Evolutionary conservation across 2,329 filamentous ascomycete species (phyloP).

Genomic region (Ophiostoma quercus): DNA sequence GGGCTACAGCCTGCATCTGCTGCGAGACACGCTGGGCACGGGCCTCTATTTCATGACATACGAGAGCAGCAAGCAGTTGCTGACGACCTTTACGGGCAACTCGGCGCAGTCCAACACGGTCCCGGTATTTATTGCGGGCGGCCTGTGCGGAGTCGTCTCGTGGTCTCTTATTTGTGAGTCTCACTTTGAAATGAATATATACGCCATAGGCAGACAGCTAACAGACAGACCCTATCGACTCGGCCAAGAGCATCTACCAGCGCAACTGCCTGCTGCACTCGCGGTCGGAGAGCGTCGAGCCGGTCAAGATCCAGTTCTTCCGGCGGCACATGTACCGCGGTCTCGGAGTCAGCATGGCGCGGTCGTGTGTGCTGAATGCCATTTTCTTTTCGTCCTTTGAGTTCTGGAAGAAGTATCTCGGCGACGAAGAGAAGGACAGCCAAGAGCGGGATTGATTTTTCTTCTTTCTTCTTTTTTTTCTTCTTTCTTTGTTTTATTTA

Average conservation of each 20-base stretch:
- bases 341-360: constrained; percentile 74
- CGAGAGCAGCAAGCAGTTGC: constrained; percentile 76
- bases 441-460: background rate
- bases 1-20: constrained; percentile 70
- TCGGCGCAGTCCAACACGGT: constrained; percentile 71
- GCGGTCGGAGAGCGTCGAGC: constrained; percentile 57
- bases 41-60: constrained; percentile 86
- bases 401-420: constrained; percentile 61
- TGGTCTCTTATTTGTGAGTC: constrained; percentile 68
- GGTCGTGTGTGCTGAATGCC: constrained; percentile 77
- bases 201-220: no score
- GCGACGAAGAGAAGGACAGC: background rate
- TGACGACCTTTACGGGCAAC: constrained; percentile 67
- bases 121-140: constrained; percentile 72
- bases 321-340: constrained; percentile 75
- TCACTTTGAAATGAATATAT: no score
- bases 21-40: constrained; percentile 77
- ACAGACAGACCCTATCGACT: constrained; percentile 61
- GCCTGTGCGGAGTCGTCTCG: constrained; percentile 74
- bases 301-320: constrained; percentile 73
- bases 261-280: constrained; percentile 69
- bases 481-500: background rate
- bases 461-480: background rate
- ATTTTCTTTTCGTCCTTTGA: constrained; percentile 89
- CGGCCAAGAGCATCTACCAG: constrained; percentile 80